Evolutionary conservation across 1,284 basidiomycete genomes (phyloP), one percentile per base, ranked within the genome.

Genomic region (Xerocomus amazonicus): DNA sequence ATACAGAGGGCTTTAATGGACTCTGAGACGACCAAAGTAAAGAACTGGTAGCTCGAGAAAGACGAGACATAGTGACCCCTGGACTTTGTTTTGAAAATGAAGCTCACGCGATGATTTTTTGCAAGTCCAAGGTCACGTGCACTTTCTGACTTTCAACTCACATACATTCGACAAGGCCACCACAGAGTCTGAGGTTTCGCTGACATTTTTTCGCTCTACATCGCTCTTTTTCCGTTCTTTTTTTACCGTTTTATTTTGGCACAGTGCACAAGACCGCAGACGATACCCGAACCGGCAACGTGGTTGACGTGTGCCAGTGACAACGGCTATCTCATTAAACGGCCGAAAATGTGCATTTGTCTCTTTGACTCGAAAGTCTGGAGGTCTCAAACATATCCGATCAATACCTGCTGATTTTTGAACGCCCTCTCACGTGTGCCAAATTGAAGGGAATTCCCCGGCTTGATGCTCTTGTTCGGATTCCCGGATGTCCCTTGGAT

Each of bases 121-220:
- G 19, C 12, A 13, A 26, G 43, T 27, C 32, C 14, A 9, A 26
- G 26, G 61, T 63, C 59, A 61, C 59, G 59, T 61, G 59, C 8
- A 16, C 36, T 10, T 6, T 37, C 27, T 26, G 27, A 40, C 14
- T 26, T 16, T 39, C 23, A 27, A 26, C 29, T 31, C 12, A 4
- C 6, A 12, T 31, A 3, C 29, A 12, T 12, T 31, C 29, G 6
- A 31, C 8, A 3, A 31, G 19, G 19, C 19, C 19, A 4, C 19
- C 19, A 2, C 19, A 23, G 19, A 23, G 19, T 23, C 19, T 23
- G 19, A 23, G 19, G 19, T 2, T 23, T 23, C 4, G 19, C 19
- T 23, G 19, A 23, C 19, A 23, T 23, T 23, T 31, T 31, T 31
- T 31, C 12, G 29, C 12, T 31, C 29, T 12, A 3, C 2, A 8